phyloP scores from a whole-genome alignment of 805 yeast genomes.

The baker's yeast (Saccharomyces cerevisiae) region DNA sequence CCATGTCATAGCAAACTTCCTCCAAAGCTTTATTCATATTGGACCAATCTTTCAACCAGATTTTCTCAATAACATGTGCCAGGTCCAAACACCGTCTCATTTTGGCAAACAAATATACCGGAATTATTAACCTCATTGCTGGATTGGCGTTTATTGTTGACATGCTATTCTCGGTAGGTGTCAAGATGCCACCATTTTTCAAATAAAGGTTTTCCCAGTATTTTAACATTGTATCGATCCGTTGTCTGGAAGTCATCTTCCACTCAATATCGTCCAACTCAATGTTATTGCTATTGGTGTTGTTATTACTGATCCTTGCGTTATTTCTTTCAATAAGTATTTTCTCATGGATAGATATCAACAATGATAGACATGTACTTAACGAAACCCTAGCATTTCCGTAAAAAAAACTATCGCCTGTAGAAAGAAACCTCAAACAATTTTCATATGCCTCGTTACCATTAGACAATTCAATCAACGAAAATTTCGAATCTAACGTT shows the following conservation, averaged over 20 bases:
- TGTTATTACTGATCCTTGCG: constrained; percentile 26
- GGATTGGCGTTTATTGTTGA: constrained; percentile 41
- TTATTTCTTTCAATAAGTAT: constrained; percentile 45
- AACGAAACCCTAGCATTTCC: constrained; percentile 26
- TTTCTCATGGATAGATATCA: constrained; percentile 60
- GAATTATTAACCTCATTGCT: constrained; percentile 55
- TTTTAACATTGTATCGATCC: constrained; percentile 47
- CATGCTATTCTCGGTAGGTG: constrained; percentile 37
- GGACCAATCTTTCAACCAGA: constrained; percentile 61
- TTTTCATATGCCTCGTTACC: constrained; percentile 39
- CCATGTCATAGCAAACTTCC: constrained; percentile 44
- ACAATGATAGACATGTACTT: constrained; percentile 42
- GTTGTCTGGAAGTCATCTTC: constrained; percentile 56
- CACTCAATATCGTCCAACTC: constrained; percentile 49
- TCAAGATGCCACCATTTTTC: constrained; percentile 54
- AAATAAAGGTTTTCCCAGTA: constrained; percentile 62
- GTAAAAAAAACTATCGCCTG: constrained; percentile 31
- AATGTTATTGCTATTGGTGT: constrained; percentile 21
- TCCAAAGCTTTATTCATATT: constrained; percentile 51
- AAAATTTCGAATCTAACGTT: constrained; percentile 44
- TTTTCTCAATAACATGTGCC: constrained; percentile 51
- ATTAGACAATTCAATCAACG: constrained; percentile 50
- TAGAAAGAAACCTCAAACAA: constrained; percentile 40
- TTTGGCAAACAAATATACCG: constrained; percentile 58
- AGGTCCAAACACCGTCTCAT: constrained; percentile 55